Evolutionary conservation across 2,329 filamentous ascomycete genomes (phyloP).

Genomic region (Aspergillus sojae): DNA sequence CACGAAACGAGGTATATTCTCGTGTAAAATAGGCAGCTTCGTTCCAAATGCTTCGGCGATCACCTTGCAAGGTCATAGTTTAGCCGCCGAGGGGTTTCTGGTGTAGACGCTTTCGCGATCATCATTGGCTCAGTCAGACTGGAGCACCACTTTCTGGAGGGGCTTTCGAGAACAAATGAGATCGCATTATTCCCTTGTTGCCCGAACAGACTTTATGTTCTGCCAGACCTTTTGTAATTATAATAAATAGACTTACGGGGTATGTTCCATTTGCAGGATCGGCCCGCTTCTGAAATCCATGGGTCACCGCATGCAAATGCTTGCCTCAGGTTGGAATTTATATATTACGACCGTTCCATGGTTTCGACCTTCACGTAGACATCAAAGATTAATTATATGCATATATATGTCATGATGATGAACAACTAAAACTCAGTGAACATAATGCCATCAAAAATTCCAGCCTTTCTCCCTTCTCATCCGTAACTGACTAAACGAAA

Average conservation of each 20-base stretch:
- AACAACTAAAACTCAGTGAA: too few relatives aligned
- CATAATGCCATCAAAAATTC: too few relatives aligned
- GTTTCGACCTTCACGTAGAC: background rate
- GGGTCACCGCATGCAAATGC: background rate
- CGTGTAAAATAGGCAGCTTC: background rate
- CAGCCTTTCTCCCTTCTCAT: constrained; percentile 25
- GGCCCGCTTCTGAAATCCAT: constrained; percentile 22
- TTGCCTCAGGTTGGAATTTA: background rate
- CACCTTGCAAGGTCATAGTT: background rate
- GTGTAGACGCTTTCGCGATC: constrained; percentile 11
- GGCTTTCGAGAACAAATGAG: constrained; percentile 6
- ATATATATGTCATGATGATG: too few relatives aligned
- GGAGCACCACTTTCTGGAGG: constrained; percentile 10
- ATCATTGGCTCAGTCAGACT: constrained; percentile 19
- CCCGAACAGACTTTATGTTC: background rate
- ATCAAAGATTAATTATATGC: background rate
- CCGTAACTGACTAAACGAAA: constrained; percentile 56
- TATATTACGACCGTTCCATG: background rate
- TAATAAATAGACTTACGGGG: background rate
- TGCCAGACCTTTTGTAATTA: background rate
- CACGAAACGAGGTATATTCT: background rate
- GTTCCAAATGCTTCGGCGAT: background rate
- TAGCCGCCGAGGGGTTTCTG: constrained; percentile 20
- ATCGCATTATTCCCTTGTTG: background rate
- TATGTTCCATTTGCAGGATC: constrained; percentile 1